Conservation (phyloP, 345 rosid genomes). For the Populus pruinosa region DNA sequence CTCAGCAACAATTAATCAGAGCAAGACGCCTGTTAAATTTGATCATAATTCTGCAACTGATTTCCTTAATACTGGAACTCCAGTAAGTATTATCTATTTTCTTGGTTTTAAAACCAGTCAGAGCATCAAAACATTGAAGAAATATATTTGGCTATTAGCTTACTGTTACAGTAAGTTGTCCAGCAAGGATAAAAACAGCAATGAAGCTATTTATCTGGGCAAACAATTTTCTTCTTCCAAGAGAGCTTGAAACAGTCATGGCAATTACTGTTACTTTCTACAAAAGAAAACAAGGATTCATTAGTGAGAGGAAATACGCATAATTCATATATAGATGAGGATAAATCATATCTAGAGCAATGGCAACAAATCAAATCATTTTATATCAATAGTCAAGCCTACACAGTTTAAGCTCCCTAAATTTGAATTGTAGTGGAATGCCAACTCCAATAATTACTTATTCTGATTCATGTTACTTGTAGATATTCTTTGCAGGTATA, state of each 20-base stretch:
- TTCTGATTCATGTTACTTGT: neutral
- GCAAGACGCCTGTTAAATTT: too few species aligned
- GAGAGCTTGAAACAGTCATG: constrained; percentile 60
- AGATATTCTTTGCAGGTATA: neutral
- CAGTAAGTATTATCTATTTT: neutral
- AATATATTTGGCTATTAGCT: constrained; percentile 9
- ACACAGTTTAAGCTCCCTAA: neutral
- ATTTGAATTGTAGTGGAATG: neutral
- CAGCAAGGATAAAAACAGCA: constrained; percentile 84
- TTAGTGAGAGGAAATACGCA: constrained; percentile 1
- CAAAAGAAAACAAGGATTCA: constrained; percentile 21
- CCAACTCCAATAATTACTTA: neutral
- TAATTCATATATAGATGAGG: neutral
- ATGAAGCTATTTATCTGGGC: constrained; percentile 95
- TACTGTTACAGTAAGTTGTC: constrained; percentile 90
- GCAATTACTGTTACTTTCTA: constrained; percentile 94
- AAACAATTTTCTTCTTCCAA: constrained; percentile 77
- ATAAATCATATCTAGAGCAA: neutral
- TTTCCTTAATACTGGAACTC: too few species aligned
- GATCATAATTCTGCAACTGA: too few species aligned
- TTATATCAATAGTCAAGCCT: neutral
- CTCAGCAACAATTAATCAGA: too few species aligned
- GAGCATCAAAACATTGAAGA: neutral
- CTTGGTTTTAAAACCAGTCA: neutral
- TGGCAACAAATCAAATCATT: neutral